These are phyloP conservation scores for Hydrangea macrophylla DNA, from an alignment of 148 eudicot genomes.

Conservation along the genomic window DNA sequence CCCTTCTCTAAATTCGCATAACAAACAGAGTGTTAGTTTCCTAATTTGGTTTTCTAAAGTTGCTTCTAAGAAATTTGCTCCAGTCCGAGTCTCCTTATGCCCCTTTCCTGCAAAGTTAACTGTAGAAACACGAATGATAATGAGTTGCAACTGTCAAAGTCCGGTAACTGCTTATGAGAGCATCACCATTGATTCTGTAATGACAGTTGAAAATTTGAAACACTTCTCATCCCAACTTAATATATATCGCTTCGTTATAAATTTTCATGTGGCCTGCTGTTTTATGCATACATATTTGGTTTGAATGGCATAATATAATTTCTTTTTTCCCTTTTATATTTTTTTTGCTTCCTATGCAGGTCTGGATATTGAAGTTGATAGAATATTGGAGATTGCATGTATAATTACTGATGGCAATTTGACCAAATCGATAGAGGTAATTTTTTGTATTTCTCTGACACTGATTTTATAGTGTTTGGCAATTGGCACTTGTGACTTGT, in stretches of 20 bases:
- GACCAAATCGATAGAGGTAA: conserved; percentile 68
- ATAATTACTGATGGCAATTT: conserved; percentile 70
- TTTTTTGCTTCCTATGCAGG: conserved; percentile 40
- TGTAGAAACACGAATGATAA: background rate
- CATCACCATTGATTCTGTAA: background rate
- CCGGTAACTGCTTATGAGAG: background rate
- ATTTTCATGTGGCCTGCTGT: background rate
- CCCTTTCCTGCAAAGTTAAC: background rate
- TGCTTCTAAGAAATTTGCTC: background rate
- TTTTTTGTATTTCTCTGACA: background rate
- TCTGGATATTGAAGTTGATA: conserved; percentile 64
- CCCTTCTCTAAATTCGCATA: too few species aligned
- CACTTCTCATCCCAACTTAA: background rate
- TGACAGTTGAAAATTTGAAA: background rate
- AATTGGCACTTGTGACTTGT: background rate
- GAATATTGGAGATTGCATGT: conserved; percentile 83
- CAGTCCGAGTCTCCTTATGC: background rate
- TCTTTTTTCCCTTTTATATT: background rate
- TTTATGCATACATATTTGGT: conserved; percentile 4
- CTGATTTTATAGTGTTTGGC: background rate
- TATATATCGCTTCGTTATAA: background rate
- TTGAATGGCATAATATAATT: background rate
- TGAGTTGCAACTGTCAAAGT: background rate
- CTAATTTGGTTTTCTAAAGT: background rate
- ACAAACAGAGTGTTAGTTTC: too few species aligned